phyloP scores from a whole-genome alignment of 768 basidiomycete genomes.

The Dioszegia hungarica region DNA sequence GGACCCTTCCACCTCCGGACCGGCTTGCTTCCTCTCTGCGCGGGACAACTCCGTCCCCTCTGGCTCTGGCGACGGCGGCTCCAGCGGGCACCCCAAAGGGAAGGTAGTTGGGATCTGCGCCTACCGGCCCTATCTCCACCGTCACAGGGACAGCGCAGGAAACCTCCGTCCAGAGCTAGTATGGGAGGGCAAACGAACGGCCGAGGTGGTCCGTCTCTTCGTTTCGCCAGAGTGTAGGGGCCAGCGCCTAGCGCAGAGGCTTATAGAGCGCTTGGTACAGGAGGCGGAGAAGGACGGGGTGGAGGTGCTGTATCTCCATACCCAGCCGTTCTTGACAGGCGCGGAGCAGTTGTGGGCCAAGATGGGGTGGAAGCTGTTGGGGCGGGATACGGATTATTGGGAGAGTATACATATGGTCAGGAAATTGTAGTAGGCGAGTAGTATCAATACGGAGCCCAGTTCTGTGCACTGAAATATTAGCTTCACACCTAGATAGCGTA shows the following conservation, averaged over 20 bases:
- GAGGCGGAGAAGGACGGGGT: not conserved
- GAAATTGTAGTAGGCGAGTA: not conserved
- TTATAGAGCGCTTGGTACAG: not conserved
- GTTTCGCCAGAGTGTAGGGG: not conserved
- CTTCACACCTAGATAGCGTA: too few species aligned
- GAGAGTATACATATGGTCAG: conserved; percentile 6
- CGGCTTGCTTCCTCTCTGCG: not conserved
- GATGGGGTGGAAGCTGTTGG: not conserved
- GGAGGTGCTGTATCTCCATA: conserved; percentile 2
- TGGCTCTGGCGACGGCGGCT: too few species aligned
- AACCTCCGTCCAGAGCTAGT: not conserved
- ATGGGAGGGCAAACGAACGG: not conserved
- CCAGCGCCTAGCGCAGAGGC: not conserved
- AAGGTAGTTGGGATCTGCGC: not conserved
- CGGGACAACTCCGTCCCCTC: not conserved
- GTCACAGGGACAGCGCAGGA: not conserved
- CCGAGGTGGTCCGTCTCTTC: not conserved
- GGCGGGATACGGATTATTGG: not conserved
- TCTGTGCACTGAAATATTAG: too few species aligned
- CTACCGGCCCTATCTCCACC: not conserved
- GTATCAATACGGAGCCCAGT: too few species aligned
- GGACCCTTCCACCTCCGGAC: too few species aligned
- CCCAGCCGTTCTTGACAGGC: not conserved
- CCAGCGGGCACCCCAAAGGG: not conserved
- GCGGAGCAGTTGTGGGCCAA: not conserved